These are phyloP conservation scores for Acanthamoeba divionensis DNA, from an alignment of 208 protist species.

Conservation along the genomic window DNA sequence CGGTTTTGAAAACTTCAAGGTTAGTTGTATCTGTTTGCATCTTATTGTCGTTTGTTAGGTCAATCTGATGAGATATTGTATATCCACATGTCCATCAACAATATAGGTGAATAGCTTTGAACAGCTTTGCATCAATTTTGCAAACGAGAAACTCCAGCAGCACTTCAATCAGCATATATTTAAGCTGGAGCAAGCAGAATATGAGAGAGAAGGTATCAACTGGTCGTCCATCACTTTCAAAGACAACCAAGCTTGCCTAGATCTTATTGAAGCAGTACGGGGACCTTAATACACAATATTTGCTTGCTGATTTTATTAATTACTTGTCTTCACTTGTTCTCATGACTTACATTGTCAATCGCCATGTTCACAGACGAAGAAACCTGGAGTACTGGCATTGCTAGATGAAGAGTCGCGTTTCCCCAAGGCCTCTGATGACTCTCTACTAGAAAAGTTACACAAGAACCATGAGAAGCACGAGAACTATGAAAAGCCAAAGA, in stretches of 20 bases:
- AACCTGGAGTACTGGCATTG: constrained; percentile 47
- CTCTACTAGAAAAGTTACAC: constrained; percentile 49
- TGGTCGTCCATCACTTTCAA: constrained; percentile 62
- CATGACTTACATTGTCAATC: no score
- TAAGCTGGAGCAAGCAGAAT: constrained; percentile 87
- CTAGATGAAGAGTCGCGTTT: constrained; percentile 62
- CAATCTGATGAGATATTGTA: no score
- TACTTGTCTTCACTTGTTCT: neutral
- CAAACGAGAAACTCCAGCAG: constrained; percentile 96
- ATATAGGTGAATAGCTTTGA: constrained; percentile 90
- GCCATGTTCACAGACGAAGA: constrained; percentile 4
- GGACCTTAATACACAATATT: neutral
- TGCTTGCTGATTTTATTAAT: neutral
- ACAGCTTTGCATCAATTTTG: constrained; percentile 96
- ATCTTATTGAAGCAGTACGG: constrained; percentile 65
- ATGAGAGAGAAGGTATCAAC: constrained; percentile 64
- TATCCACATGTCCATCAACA: neutral
- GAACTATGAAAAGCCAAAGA: constrained; percentile 67
- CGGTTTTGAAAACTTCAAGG: constrained; percentile 67
- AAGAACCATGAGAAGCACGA: constrained; percentile 55
- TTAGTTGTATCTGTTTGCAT: neutral
- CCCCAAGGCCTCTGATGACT: constrained; percentile 35
- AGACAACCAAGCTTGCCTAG: constrained; percentile 69
- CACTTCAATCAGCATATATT: constrained; percentile 96
- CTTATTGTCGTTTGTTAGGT: neutral